These are phyloP conservation scores for Botrytis sinoallii DNA, from an alignment of 2,329 filamentous ascomycete species.

Conservation along the genomic window DNA sequence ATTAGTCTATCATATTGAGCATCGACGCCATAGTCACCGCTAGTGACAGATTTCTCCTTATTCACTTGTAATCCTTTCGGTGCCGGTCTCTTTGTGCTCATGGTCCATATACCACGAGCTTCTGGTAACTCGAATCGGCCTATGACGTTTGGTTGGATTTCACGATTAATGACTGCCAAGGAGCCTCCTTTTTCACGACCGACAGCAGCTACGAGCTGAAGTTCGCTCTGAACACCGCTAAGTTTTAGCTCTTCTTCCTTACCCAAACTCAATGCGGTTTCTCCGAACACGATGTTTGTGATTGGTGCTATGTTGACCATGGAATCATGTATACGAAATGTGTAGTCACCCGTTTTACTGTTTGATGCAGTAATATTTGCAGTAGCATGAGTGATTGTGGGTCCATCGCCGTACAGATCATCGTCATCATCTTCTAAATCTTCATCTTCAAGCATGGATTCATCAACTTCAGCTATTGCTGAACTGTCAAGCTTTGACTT, in stretches of 20 bases:
- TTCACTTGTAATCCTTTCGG: conserved; percentile 54
- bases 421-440: conserved; percentile 55
- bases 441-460: conserved; percentile 45
- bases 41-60: conserved; percentile 48
- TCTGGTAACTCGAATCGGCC: conserved; percentile 70
- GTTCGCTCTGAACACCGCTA: conserved; percentile 51
- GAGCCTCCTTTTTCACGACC: conserved; percentile 66
- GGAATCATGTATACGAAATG: conserved; percentile 73
- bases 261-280: conserved; percentile 45
- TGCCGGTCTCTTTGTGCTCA: conserved; percentile 66
- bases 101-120: conserved; percentile 76
- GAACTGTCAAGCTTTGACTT: conserved; percentile 55
- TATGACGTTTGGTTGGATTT: conserved; percentile 70
- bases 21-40: conserved; percentile 52
- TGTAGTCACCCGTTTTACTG: conserved; percentile 59
- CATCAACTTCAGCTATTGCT: conserved; percentile 51
- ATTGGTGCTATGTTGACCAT: conserved; percentile 78
- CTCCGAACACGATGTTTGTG: conserved; percentile 68
- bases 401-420: conserved; percentile 62
- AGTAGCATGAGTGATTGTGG: conserved; percentile 38
- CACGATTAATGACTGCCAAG: conserved; percentile 72
- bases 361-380: conserved; percentile 39
- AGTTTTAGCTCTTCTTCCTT: conserved; percentile 46
- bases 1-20: conserved; percentile 74
- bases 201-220: conserved; percentile 58